A percentile compares a stretch with the other conserved stretches of the same genome.
These are phyloP conservation scores for Pholiota conissans DNA, from an alignment of 768 basidiomycete species.

Conservation along the genomic window DNA sequence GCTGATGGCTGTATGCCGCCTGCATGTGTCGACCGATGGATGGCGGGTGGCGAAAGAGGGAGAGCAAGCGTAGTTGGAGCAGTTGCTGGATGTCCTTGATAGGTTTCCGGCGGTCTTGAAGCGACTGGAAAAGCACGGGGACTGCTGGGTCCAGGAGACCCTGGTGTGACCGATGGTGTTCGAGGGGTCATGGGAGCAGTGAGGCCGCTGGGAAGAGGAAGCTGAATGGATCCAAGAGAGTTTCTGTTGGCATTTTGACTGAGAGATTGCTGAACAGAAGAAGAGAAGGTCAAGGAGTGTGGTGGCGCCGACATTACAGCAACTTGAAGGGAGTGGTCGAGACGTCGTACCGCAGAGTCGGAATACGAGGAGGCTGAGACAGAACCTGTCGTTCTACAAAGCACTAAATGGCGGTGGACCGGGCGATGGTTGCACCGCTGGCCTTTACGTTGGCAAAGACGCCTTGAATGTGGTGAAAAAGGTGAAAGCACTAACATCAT, in stretches of 20 bases:
- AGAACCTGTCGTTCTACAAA: constrained; percentile 13
- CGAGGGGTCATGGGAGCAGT: constrained; percentile 20
- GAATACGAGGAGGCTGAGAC: constrained; percentile 3
- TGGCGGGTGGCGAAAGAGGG: constrained; percentile 14
- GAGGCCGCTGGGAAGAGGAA: constrained; percentile 36
- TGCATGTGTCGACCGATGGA: constrained; percentile 55
- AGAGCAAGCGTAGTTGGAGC: constrained; percentile 15
- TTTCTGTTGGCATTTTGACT: constrained; percentile 20
- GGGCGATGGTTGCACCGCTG: background rate
- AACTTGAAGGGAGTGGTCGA: background rate
- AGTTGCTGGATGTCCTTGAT: constrained; percentile 16
- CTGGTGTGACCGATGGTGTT: constrained; percentile 14
- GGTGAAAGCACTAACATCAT: background rate
- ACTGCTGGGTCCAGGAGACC: constrained; percentile 17
- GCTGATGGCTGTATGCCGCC: constrained; percentile 77
- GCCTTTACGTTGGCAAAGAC: background rate
- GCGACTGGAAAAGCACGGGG: constrained; percentile 8
- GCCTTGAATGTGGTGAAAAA: background rate
- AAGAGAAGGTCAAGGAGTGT: constrained; percentile 25
- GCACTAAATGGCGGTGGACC: background rate
- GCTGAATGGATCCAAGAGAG: constrained; percentile 26
- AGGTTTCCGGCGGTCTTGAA: constrained; percentile 1
- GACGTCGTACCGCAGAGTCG: background rate
- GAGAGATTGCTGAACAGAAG: constrained; percentile 22
- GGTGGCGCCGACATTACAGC: constrained; percentile 20